Base-by-base conservation (phyloP, 2,329 filamentous ascomycete species). In the Fusarium sp. region DNA sequence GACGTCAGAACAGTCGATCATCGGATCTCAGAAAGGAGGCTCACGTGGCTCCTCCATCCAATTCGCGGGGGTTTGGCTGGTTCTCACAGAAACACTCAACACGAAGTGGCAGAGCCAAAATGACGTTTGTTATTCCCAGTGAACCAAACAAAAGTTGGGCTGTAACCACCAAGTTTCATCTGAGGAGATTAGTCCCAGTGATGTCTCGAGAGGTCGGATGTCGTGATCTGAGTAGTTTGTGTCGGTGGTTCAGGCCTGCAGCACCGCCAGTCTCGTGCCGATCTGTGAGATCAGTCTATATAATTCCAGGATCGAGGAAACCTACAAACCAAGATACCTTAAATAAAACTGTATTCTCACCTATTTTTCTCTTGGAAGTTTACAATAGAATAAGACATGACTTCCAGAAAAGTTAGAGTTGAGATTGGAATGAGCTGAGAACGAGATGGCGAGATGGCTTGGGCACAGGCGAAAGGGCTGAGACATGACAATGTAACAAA, bases 401-500 rank as follows among this genome's bases (percentile, higher is more conserved):
- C 9, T 13, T 30, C 25, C n/a, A 3, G 16, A 50, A 52, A 30
- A 3, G 16, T n/a, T 3, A 20, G 45, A 20, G 18, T 13, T 16
- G 10, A 20, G 27, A n/a, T 20, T 13, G 48, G 48, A n/a, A 52
- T 52, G 48, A 30, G 25, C 25, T n/a, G 25, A 52, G 45, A 50
- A 50, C 5, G 16, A 18, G 45, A 50, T 27, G 5, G 9, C 25
- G 18, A n/a, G 14, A 30, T 32, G 25, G 10, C 6, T n/a, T 30
- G 18, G 5, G 2, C n/a, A 52, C 16, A 30, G 18, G 25, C 16
- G 27, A 52, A 10, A 52, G 48, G 25, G 27, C 48, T 52, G 48
- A 52, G 48, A 52, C 48, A 52, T 52, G 48, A 20, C 10, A 52
- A 52, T 52, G 48, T 52, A 52, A 52, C 48, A 30, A n/a, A 13